Conservation (phyloP, 208 protist genomes). For the Phytomonas francai region DNA sequence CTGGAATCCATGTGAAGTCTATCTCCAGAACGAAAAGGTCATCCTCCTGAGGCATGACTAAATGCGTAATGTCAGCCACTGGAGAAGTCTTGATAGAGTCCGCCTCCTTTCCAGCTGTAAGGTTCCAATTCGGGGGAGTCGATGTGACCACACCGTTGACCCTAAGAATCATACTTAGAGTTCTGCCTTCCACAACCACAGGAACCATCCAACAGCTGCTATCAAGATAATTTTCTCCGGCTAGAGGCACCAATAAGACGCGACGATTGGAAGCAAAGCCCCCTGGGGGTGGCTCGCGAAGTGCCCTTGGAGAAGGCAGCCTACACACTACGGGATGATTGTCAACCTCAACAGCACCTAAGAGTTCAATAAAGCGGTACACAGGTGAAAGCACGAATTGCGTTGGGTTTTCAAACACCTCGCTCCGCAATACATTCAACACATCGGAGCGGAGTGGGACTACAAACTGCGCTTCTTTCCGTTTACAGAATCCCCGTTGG, state of each 20-base stretch:
- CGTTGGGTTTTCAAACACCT: conserved; percentile 56
- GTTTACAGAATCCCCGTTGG: not conserved
- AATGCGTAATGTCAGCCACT: conserved; percentile 49
- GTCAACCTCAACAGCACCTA: conserved; percentile 65
- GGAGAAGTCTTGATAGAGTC: conserved; percentile 48
- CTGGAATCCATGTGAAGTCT: conserved; percentile 34
- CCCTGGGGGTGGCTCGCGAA: conserved; percentile 24
- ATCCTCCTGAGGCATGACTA: conserved; percentile 15
- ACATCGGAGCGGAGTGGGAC: conserved; percentile 23
- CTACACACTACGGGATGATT: conserved; percentile 40
- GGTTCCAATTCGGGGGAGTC: conserved; percentile 38
- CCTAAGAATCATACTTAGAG: conserved; percentile 48
- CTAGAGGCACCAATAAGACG: conserved; percentile 66
- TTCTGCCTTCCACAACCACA: conserved; percentile 32
- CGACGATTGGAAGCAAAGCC: conserved; percentile 42
- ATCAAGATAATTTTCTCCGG: conserved; percentile 35
- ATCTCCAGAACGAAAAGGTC: conserved; percentile 53
- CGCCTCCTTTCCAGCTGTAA: conserved; percentile 54
- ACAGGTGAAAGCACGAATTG: conserved; percentile 60
- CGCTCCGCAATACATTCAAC: conserved; percentile 50
- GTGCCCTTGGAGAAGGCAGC: conserved; percentile 37
- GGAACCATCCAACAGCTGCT: conserved; percentile 67
- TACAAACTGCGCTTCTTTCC: conserved; percentile 20
- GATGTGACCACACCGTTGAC: conserved; percentile 46
- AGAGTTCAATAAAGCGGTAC: conserved; percentile 58